A percentile compares a stretch with the other conserved stretches of the same genome.
phyloP scores from a whole-genome alignment of 2,329 filamentous ascomycete species.

The Diaporthe sp. region DNA sequence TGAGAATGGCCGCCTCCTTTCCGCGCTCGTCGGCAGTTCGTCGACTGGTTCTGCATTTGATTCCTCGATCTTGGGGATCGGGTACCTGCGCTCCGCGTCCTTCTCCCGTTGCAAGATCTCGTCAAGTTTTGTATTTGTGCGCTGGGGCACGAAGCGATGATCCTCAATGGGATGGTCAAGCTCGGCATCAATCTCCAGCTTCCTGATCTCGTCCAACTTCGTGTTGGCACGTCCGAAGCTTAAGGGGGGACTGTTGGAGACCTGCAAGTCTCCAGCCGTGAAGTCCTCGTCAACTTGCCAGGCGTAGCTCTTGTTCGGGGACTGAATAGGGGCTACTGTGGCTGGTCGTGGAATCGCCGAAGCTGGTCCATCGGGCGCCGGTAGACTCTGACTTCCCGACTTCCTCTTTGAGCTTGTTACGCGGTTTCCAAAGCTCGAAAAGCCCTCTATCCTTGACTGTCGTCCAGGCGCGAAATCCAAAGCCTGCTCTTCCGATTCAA shows the following conservation, averaged over 20 bases:
- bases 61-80: slow-evolving; percentile 13
- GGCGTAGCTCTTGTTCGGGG: slow-evolving; percentile 66
- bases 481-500: slow-evolving; percentile 22
- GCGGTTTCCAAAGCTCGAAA: slow-evolving; percentile 29
- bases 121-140: slow-evolving; percentile 41
- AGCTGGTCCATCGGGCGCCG: slow-evolving; percentile 37
- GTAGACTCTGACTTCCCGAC: background rate
- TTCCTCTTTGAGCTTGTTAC: slow-evolving; percentile 26
- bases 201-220: slow-evolving; percentile 53
- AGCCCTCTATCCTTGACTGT: slow-evolving; percentile 20
- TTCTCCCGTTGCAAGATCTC: slow-evolving; percentile 42
- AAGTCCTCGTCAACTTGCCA: slow-evolving; percentile 73
- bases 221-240: slow-evolving; percentile 54
- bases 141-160: slow-evolving; percentile 27
- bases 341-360: slow-evolving; percentile 44
- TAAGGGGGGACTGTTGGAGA: slow-evolving; percentile 70
- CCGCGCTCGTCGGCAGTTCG: background rate
- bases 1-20: background rate
- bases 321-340: slow-evolving; percentile 46
- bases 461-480: slow-evolving; percentile 30
- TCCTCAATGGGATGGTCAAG: slow-evolving; percentile 38
- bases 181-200: slow-evolving; percentile 52
- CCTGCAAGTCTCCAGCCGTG: slow-evolving; percentile 68
- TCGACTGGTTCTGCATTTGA: background rate
- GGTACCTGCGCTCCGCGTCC: slow-evolving; percentile 34